These are phyloP conservation scores for Neospora caninum DNA, from an alignment of 169 alveolate species.

Conservation along the genomic window DNA sequence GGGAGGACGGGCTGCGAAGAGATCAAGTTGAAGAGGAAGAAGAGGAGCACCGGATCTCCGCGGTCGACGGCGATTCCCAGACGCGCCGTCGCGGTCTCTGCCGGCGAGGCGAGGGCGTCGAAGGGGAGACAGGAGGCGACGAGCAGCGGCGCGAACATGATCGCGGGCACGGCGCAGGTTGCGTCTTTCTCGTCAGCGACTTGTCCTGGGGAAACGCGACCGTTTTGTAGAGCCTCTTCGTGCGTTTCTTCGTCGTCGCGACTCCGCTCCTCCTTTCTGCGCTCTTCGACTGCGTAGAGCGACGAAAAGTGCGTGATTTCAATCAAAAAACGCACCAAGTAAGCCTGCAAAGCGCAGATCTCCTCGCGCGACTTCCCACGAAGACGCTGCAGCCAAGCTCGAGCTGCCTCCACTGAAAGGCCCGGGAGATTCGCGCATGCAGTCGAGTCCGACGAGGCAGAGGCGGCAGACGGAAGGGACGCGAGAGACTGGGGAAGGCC, in stretches of 20 bases:
- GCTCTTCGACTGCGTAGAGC: not conserved
- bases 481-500: not conserved
- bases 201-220: not conserved
- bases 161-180: not conserved
- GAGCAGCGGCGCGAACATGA: conserved; percentile 21
- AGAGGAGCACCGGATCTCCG: not conserved
- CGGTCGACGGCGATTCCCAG: not conserved
- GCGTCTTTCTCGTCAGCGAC: not conserved
- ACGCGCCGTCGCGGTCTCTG: not conserved
- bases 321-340: not conserved
- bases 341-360: not conserved
- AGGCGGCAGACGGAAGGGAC: not conserved
- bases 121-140: conserved; percentile 17
- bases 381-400: conserved; percentile 7
- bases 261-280: not conserved
- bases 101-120: conserved; percentile 1
- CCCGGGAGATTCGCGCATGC: not conserved
- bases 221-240: no score
- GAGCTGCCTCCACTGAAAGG: not conserved
- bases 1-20: not conserved
- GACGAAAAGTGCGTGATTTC: not conserved
- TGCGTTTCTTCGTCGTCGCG: not conserved
- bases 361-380: not conserved
- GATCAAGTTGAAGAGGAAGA: not conserved
- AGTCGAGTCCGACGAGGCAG: not conserved